Conservation (phyloP, 2,329 filamentous ascomycete genomes). For the Rutstroemia sp. region DNA sequence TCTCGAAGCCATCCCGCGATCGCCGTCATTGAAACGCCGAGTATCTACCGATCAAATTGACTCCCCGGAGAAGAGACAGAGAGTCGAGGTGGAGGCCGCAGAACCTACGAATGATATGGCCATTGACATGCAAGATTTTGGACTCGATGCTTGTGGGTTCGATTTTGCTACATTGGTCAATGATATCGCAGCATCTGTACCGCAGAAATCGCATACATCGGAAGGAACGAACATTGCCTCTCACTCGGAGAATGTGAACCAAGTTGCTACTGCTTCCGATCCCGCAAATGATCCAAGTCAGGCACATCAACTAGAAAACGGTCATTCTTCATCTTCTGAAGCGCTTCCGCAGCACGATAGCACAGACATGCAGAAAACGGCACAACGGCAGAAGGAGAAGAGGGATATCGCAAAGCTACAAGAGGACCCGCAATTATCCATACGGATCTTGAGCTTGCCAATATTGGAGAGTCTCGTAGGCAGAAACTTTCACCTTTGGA, state of each 20-base stretch:
- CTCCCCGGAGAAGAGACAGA: slow-evolving; percentile 12
- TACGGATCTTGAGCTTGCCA: slow-evolving; percentile 52
- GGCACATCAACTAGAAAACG: too few relatives aligned
- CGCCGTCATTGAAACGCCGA: slow-evolving; percentile 1
- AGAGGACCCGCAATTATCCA: slow-evolving; percentile 25
- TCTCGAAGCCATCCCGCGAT: background rate
- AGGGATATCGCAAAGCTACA: background rate
- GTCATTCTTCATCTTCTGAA: background rate
- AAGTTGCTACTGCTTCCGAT: background rate
- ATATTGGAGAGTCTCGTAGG: slow-evolving; percentile 54
- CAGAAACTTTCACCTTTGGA: background rate
- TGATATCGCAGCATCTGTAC: background rate
- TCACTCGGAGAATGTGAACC: background rate
- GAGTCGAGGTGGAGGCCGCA: slow-evolving; percentile 6
- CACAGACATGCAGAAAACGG: too few relatives aligned
- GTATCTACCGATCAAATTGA: background rate
- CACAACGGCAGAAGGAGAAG: too few relatives aligned
- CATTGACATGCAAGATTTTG: too few relatives aligned
- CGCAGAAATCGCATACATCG: background rate
- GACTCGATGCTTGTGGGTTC: background rate
- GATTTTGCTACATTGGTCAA: slow-evolving; percentile 4
- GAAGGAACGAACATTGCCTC: background rate
- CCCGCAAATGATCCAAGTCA: too few relatives aligned
- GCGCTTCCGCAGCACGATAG: too few relatives aligned
- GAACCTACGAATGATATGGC: background rate